Evolutionary conservation across 805 yeast genomes (phyloP), one percentile per base, ranked within the genome.

Genomic region (Wickerhamiella occidentalis): DNA sequence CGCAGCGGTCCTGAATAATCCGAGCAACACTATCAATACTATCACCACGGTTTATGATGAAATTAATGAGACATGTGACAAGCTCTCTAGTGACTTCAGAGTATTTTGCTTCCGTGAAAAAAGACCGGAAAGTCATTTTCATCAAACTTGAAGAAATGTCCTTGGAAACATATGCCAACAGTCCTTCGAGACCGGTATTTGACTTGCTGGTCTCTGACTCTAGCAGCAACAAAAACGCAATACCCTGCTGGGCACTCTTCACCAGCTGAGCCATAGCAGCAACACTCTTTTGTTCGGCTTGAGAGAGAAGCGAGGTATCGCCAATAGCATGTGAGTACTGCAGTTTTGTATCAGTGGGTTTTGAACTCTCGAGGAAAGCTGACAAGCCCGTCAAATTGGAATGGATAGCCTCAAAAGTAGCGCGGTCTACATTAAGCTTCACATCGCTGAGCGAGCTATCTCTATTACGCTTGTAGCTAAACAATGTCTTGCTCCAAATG

Each of bases 211-310:
- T 63, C 61, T 87, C 95, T 56, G 86, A 94, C 53, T 80, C 72
- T 51, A 92, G 69, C 7, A 90, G 83, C 65, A 82, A 76, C 54
- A 92, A 69, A 62, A 92, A 92, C 1, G 96, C 86, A 28, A 90
- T 70, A 0, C 95, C 95, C 65, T 92, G 97, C 57, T 85, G 85
- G 65, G 86, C 78, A 6, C 85, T 79, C 49, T 76, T 77, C 50
- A 88, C 73, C 8, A 88, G 75, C 58, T 83, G 80, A 41, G 85
- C 71, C 35, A 92, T 67, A 0, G 96, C 79, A 23, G 80, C 79
- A 55, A 90, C 76, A 6, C 95, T 95, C 58, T 86, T 79, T 58
- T 85, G 87, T 62, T 92, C 98, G 1, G 95, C 95, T 64, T 92
- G 88, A 46, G 42, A 66, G 62, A 47, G 59, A 47, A 41, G 61